Evolutionary conservation across 1,284 basidiomycete species (phyloP), one percentile per base, ranked within the genome.

Genomic region (Leccinum pseudoinsigne): DNA sequence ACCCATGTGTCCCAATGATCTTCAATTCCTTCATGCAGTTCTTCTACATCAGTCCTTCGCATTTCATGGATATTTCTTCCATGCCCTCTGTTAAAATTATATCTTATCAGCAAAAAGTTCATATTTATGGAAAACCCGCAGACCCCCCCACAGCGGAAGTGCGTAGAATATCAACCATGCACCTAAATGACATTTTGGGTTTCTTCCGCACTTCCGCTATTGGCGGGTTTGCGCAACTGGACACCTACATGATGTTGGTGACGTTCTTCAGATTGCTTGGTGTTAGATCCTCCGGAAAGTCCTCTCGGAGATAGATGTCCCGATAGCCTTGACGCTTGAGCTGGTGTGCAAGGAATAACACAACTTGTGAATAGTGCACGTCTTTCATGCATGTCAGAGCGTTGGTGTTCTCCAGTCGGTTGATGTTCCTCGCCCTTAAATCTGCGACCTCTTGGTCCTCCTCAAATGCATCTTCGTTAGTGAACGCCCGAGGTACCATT

Each of bases 1-100:
- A 63, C 55, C 45, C 58, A 63, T 6, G 26, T 16, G 7, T 62
- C 62, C 57, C 58, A 62, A 6, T 45, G 1, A 11, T 51, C 21
- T 47, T 26, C 21, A 2, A 59, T 59, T 4, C 8, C 10, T 6
- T 31, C 16, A 12, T 62, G 54, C 1, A 62, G 9, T 7, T 3
- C 4, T n/a, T 57, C 10, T 2, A 62, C 57, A 26, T 62, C 57
- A n/a, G 4, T 1, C 2, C 16, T 14, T 7, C 42, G n/a, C 54
- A 59, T 10, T 6, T 62, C 62, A 40, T 62, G 40, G 18, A 50
- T 11, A 23, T 11, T 21, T 21, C 42, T 16, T n/a, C 42, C 42
- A n/a, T 16, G 16, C 16, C 42, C 42, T 45, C 42, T 45, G 34
- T 36, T 36, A 36, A 36, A 36, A 5, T 36, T 36, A 36, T 36